Base-by-base conservation (phyloP, 768 basidiomycete genomes). In the Pisolithus orientalis region DNA sequence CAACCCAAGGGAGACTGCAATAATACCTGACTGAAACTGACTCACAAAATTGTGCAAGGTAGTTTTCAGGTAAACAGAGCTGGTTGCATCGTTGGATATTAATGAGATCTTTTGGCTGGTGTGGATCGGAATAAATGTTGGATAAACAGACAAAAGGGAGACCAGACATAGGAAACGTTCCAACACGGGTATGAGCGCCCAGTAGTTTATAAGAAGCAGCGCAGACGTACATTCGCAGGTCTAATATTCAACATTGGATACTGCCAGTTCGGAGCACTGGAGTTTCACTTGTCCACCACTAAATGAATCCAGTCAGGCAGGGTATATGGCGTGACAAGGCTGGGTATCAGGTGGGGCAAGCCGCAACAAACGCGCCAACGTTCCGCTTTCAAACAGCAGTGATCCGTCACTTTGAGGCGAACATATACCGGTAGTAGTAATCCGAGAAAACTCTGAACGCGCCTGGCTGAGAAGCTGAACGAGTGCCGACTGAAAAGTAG, bases 41-140 rank as follows among this genome's bases (percentile, higher is more conserved):
- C 65, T 48, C 53, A 72, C 65, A 69, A 44, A 57, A 64, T 44
- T 57, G 53, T 47, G 72, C 65, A 13, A 65, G 65, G 52, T 76
- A 77, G 62, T 76, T 75, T 52, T 80, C 79, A 0, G 78, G 78
- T n/a, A 81, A 63, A 59, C 78, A 79, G 57, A 73, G 65, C 25
- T 80, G 55, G 59, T 81, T 81, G 53, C 75, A 75, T 57, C 75
- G 67, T 57, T 78, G 73, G 68, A 81, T 75, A 16, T 70, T 71
- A 37, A 76, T 54, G 51, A 80, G 63, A 62, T 80, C 79, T 28
- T 67, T 73, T 40, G 75, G 53, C 77, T 79, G 60, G 34, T n/a
- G 24, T 28, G 46, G 48, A 13, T 24, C n/a, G 14, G 8, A 47
- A 28, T 39, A 14, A 38, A 6, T 13, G 47, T n/a, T n/a, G 17